phyloP scores from a whole-genome alignment of 1,139 yeast genomes.

The Pichia kudriavzevii region DNA sequence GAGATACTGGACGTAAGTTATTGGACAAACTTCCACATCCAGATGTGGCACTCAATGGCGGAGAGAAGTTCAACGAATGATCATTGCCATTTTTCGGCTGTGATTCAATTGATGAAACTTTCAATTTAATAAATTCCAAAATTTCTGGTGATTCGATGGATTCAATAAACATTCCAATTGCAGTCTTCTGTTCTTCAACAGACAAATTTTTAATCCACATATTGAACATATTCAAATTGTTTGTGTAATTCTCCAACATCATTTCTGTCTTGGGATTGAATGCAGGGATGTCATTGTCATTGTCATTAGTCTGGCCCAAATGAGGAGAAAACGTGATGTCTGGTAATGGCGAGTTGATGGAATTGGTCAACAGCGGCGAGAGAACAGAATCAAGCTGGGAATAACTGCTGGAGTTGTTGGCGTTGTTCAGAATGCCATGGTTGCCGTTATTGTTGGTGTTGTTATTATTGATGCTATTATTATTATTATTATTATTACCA shows the following conservation, averaged over 20 bases:
- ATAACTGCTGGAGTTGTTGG: no score
- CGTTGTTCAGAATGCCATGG: no score
- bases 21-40: slow-evolving; percentile 9
- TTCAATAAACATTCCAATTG: slow-evolving; percentile 51
- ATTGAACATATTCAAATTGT: slow-evolving; percentile 44
- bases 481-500: no score
- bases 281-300: slow-evolving; percentile 29
- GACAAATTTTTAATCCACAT: slow-evolving; percentile 54
- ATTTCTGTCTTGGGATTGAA: slow-evolving; percentile 26
- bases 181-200: slow-evolving; percentile 48
- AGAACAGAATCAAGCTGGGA: no score
- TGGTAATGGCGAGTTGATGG: slow-evolving; percentile 11
- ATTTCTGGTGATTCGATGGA: slow-evolving; percentile 42
- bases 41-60: slow-evolving; percentile 8
- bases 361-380: no score
- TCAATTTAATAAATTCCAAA: slow-evolving; percentile 5
- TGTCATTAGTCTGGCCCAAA: no score
- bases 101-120: slow-evolving; percentile 1
- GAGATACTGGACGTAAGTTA: slow-evolving; percentile 26
- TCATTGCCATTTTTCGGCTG: no score
- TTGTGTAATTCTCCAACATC: slow-evolving; percentile 32
- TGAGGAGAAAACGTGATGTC: no score
- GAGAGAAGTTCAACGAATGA: slow-evolving; percentile 7
- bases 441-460: no score
- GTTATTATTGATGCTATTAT: no score